Percentiles rank a stretch among this genome's conserved stretches.
Evolutionary conservation across 2,329 filamentous ascomycete genomes (phyloP).

Genomic region (Colletotrichum brevisporum): DNA sequence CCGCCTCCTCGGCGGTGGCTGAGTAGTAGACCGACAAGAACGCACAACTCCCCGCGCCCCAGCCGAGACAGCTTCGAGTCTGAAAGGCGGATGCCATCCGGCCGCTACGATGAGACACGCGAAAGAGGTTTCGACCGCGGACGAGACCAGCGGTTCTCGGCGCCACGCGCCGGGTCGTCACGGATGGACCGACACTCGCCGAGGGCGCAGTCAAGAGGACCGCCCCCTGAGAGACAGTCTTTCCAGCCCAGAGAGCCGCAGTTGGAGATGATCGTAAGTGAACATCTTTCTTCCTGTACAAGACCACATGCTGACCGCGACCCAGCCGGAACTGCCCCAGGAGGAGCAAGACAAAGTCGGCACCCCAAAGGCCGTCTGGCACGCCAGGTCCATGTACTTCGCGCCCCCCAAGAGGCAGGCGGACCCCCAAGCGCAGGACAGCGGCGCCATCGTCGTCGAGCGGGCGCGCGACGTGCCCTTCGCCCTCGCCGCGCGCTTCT

Average conservation of each 20-base stretch:
- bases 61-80: neutral
- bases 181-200: neutral
- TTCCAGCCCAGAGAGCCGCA: neutral
- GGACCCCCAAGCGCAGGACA: slow-evolving; percentile 8
- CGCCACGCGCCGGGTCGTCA: neutral
- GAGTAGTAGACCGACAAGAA: slow-evolving; percentile 1
- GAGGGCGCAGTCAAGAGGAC: neutral
- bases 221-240: neutral
- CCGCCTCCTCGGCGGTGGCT: slow-evolving; percentile 1
- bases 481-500: slow-evolving; percentile 25
- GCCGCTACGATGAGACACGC: slow-evolving; percentile 1
- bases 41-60: slow-evolving; percentile 23
- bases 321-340: slow-evolving; percentile 19
- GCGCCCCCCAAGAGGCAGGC: slow-evolving; percentile 17
- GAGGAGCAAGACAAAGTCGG: slow-evolving; percentile 29
- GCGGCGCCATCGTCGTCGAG: slow-evolving; percentile 15
- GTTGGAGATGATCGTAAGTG: neutral
- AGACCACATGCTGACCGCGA: neutral
- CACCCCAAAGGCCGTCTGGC: slow-evolving; percentile 16
- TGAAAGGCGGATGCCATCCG: slow-evolving; percentile 10
- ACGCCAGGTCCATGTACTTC: slow-evolving; percentile 30
- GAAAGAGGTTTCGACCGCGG: neutral
- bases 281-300: neutral
- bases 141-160: neutral
- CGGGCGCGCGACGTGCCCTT: neutral